Evolutionary conservation across 2,329 filamentous ascomycete genomes (phyloP).

Genomic region (Apiospora rasikravindrae): DNA sequence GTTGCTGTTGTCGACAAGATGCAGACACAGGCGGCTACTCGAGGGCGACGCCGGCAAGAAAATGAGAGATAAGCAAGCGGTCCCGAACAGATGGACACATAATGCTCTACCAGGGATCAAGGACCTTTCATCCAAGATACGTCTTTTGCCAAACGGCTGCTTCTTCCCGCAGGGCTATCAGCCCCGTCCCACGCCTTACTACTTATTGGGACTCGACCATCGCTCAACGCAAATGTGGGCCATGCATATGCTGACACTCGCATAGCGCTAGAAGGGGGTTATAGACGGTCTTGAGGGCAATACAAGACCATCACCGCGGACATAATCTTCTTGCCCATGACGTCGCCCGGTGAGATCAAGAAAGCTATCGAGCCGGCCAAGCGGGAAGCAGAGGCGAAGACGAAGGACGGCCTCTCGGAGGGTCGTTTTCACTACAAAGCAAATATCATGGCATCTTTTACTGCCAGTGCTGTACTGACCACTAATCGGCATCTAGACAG

Average conservation of each 20-base stretch:
- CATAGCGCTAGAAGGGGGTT: neutral
- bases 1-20: neutral
- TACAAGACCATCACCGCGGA: neutral
- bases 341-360: neutral
- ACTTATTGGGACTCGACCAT: no score
- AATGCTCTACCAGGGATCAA: neutral
- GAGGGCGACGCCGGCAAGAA: neutral
- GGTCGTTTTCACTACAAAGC: no score
- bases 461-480: no score
- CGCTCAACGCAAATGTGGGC: no score
- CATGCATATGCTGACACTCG: neutral
- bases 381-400: neutral
- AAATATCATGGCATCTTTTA: no score
- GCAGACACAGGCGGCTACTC: neutral
- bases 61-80: neutral
- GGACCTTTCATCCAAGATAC: neutral
- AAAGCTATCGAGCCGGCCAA: neutral
- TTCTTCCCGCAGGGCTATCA: no score
- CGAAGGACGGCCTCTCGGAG: neutral
- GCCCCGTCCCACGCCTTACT: no score
- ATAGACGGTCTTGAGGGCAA: neutral
- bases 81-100: neutral
- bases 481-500: no score
- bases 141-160: neutral
- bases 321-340: neutral